These are phyloP conservation scores for Microthlaspi erraticum DNA, from an alignment of 345 rosid genomes.

Conservation along the genomic window DNA sequence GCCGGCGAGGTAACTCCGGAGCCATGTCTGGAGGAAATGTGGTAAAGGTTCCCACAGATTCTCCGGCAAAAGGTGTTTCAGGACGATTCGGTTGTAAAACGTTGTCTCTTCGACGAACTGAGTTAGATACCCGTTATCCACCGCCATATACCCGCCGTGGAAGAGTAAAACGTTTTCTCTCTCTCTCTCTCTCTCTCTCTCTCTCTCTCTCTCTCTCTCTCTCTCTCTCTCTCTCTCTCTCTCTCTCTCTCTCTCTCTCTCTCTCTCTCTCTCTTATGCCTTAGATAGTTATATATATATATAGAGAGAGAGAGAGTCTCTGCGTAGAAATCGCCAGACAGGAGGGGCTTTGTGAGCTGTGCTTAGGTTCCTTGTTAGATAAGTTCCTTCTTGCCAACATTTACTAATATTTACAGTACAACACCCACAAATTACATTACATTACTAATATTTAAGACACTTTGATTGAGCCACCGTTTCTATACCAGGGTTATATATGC, in stretches of 20 bases:
- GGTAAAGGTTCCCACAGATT: slow-evolving; percentile 66
- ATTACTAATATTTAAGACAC: too few species aligned
- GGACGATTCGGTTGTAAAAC: slow-evolving; percentile 62
- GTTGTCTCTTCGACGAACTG: slow-evolving; percentile 57
- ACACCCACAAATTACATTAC: neutral
- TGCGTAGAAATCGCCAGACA: neutral
- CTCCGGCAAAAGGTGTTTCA: slow-evolving; percentile 57
- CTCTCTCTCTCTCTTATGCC: neutral
- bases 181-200: neutral
- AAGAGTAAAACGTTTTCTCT: neutral
- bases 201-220: neutral
- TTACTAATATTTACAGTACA: neutral
- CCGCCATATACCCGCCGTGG: neutral
- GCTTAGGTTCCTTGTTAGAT: slow-evolving; percentile 3
- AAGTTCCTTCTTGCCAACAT: slow-evolving; percentile 5
- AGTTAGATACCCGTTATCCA: slow-evolving; percentile 36
- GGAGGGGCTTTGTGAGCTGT: neutral
- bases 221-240: neutral
- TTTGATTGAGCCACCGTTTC: too few species aligned
- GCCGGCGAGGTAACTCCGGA: slow-evolving; percentile 73
- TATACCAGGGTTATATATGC: too few species aligned
- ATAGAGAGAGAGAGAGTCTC: neutral
- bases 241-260: neutral
- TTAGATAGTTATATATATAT: neutral
- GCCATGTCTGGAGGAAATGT: slow-evolving; percentile 74